A percentile compares a stretch with the other conserved stretches of the same genome.
Evolutionary conservation across 805 yeast genomes (phyloP).

Genomic region (Metschnikowia lunata): DNA sequence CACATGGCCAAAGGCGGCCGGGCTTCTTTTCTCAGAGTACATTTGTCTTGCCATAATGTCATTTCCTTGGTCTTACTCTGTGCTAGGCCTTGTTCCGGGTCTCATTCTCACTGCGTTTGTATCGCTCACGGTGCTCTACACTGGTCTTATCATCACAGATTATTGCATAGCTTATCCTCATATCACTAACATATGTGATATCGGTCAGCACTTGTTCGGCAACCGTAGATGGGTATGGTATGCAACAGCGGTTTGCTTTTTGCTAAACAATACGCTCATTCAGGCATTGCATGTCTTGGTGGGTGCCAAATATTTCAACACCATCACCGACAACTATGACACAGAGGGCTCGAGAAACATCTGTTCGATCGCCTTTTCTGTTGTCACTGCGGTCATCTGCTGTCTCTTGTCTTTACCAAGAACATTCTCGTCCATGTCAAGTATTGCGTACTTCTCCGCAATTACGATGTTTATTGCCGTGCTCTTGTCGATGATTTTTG

Average conservation of each 20-base stretch:
- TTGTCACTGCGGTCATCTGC: conserved; percentile 46
- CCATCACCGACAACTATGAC: conserved; percentile 43
- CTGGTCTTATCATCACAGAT: conserved; percentile 52
- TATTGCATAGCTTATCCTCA: conserved; percentile 52
- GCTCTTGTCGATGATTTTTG: conserved; percentile 47
- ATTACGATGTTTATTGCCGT: conserved; percentile 56
- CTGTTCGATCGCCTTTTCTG: conserved; percentile 52
- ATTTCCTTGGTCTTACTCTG: conserved; percentile 64
- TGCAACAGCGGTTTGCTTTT: conserved; percentile 50
- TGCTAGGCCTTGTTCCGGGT: conserved; percentile 56
- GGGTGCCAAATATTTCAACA: conserved; percentile 58
- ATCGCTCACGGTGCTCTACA: conserved; percentile 48
- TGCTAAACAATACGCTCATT: conserved; percentile 52
- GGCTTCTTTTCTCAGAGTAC: conserved; percentile 55
- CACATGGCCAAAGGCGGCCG: conserved; percentile 58
- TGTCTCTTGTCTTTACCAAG: conserved; percentile 52
- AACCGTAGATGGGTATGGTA: conserved; percentile 50
- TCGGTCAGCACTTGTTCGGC: conserved; percentile 55
- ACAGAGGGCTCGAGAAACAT: conserved; percentile 13
- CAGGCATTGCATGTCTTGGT: conserved; percentile 57
- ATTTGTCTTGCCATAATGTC: conserved; percentile 60
- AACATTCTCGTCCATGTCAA: conserved; percentile 50
- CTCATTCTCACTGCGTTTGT: conserved; percentile 50
- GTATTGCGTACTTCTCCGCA: conserved; percentile 51
- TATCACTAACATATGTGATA: conserved; percentile 51